Conservation (phyloP, 73 alveolate genomes). For the Uronychia setigera region DNA sequence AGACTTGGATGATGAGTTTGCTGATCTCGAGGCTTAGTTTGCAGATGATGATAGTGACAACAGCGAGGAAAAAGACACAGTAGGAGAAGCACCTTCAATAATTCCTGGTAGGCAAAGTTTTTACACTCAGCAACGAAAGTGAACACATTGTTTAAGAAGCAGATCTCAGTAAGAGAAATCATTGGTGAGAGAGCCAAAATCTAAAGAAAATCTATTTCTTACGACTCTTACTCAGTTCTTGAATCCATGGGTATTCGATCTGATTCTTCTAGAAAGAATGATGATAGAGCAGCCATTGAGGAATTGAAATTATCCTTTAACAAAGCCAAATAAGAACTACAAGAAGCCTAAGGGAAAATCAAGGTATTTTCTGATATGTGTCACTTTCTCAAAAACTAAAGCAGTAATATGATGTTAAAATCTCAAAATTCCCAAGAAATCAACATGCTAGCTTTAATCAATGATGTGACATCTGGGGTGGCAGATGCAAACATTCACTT, state of each 20-base stretch:
- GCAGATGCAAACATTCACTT: not conserved
- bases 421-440: not conserved
- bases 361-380: not conserved
- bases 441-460: not conserved
- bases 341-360: not conserved
- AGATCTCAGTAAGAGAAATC: no score
- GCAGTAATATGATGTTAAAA: not conserved
- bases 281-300: not conserved
- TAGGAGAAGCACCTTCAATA: no score
- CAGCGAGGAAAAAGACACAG: no score
- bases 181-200: no score
- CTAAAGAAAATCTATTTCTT: no score
- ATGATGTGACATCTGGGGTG: not conserved
- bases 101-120: no score
- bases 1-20: no score
- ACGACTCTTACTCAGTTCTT: no score
- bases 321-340: not conserved
- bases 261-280: not conserved
- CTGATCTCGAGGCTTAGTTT: no score
- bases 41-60: no score
- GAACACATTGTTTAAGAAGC: no score
- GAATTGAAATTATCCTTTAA: not conserved
- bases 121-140: no score
- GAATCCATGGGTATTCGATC: not conserved
- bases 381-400: not conserved